These are phyloP conservation scores for Penicillium pancosmium DNA, from an alignment of 495 filamentous ascomycete species.

Conservation along the genomic window DNA sequence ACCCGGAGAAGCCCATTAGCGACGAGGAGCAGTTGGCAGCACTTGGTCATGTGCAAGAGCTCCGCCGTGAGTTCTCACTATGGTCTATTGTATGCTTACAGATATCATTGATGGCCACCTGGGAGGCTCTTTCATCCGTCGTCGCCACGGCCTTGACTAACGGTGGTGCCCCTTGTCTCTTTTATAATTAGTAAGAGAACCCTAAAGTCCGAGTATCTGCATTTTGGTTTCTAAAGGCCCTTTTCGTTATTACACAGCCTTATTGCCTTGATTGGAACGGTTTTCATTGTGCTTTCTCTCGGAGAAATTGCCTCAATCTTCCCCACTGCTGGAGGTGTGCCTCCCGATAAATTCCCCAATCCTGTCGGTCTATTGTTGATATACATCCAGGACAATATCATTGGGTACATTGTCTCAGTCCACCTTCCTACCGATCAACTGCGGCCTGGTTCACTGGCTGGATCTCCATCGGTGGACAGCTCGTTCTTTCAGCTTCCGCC, in stretches of 20 bases:
- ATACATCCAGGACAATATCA: constrained; percentile 25
- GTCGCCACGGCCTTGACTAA: constrained; percentile 26
- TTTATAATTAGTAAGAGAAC: constrained; percentile 35
- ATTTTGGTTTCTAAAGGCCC: background rate
- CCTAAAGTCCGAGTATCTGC: too few relatives aligned
- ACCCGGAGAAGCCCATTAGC: constrained; percentile 22
- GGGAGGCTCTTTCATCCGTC: constrained; percentile 35
- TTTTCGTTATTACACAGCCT: constrained; percentile 10
- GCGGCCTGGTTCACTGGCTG: constrained; percentile 31
- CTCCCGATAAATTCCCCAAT: background rate
- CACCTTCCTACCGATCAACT: constrained; percentile 20
- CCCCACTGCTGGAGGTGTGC: constrained; percentile 30
- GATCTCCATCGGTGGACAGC: constrained; percentile 35
- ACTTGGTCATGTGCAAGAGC: constrained; percentile 32
- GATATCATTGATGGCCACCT: constrained; percentile 39
- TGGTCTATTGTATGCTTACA: constrained; percentile 32
- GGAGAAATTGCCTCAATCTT: constrained; percentile 30
- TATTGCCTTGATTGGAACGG: constrained; percentile 24
- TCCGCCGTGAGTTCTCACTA: constrained; percentile 29
- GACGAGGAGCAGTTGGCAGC: constrained; percentile 31
- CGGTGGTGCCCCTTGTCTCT: constrained; percentile 36
- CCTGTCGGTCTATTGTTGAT: background rate
- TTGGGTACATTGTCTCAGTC: constrained; percentile 29
- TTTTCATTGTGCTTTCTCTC: constrained; percentile 28
- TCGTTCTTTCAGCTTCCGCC: constrained; percentile 35